Evolutionary conservation across 2,329 filamentous ascomycete species (phyloP), one percentile per base, ranked within the genome.

Genomic region (Fusarium avenaceum): DNA sequence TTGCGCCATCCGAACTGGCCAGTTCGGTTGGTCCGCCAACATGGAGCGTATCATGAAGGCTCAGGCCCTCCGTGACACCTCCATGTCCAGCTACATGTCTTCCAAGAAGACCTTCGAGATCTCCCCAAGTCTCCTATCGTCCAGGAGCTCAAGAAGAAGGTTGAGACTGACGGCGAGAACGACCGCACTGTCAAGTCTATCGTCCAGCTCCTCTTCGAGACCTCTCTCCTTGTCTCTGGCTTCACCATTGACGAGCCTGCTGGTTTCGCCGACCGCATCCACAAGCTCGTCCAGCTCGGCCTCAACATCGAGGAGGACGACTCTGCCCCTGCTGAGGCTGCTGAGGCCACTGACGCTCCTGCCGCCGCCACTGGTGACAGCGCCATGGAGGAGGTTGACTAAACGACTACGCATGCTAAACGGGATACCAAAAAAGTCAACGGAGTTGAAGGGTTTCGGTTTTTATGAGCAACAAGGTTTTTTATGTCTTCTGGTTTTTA

Each of bases 21-120:
- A 98, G 86, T 99, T 99, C 83, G 96, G 96, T 85, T 99, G 96
- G 96, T 98, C 95, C 60, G 96, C 96, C 81, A 99, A 99, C 90
- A 99, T 99, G 96, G 96, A 99, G 90, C 96, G 96, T 88, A 99
- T 99, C 90, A 99, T 99, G 96, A 99, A 99, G 92, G 96, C 96
- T 28, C 96, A 99, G 88, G 96, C 96, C 79, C 95, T 99, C 78
- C 96, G 96, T 86, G 96, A 99, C 86, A 99, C 96, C 75, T 97
- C 94, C 78, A 99, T 99, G 96, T 93, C 89, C 85, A 97, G 93
- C 77, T 99, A 99, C 92, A 99, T 99, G 96, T 96, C 93, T 73
- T 98, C 95, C 81, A 99, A 99, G 94, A 99, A 99, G 93, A 99
- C 96, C 32, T 98, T 99, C 76, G 96, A 99, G 88, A 98, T 99